Evolutionary conservation across 768 basidiomycete genomes (phyloP), one percentile per base, ranked within the genome.

Genomic region (Pulveroboletus sp.): DNA sequence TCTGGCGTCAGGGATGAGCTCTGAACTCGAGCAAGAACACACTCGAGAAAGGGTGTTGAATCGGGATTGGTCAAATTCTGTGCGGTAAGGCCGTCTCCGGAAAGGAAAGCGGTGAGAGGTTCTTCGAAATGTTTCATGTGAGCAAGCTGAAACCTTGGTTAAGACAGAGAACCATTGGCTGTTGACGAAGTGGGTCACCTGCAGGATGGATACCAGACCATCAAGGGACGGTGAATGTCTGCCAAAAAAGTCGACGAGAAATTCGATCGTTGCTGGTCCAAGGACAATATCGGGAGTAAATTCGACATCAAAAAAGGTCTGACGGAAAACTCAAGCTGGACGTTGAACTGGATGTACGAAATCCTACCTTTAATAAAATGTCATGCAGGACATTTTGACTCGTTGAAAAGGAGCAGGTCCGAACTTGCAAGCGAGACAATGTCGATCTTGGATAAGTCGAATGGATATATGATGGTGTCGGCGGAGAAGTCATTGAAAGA

Each of bases 61-160:
- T 47, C 31, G 7, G 55, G 51, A 16, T 60, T 45, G 19, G 49
- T 40, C 23, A 71, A 50, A 16, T 23, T 17, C 23, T 22, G 42
- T n/a, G n/a, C n/a, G n/a, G n/a, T n/a, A 47, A 55, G 11, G 39
- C 16, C 9, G 56, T 46, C 49, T 10, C 55, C 59, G 43, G 56
- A 5, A 30, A 59, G 46, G 47, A 66, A 37, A 8, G 75, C 42
- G 4, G 77, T 72, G 13, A 87, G 63, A 0, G 83, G 81, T 22
- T 86, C 79, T 23, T 75, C 74, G 55, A 86, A 88, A 63, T 91
- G 88, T 52, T 85, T 85, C 63, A 89, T 64, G 59, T 88, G 73
- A 0, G 73, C 72, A 3, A 89, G 68, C 85, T 89, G 22, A 12
- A 17, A 54, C 13, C 36, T 42, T 13, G 37, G 9, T 16, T 45